Evolutionary conservation across 441 rosid species (phyloP).

Genomic region (Populus trichocarpa): DNA sequence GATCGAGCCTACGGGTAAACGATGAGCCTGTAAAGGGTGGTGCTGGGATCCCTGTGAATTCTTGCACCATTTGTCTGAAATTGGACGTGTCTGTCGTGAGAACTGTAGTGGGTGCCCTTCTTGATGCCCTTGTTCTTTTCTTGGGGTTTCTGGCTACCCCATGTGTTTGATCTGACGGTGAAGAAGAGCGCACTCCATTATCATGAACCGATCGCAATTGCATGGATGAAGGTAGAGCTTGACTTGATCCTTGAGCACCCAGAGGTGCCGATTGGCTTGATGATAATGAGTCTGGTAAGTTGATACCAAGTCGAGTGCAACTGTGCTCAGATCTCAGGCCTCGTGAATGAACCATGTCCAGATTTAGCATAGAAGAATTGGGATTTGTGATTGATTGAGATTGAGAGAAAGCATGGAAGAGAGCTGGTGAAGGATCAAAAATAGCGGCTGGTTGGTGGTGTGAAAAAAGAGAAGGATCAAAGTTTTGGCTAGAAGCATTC

Average conservation of each 20-base stretch:
- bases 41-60: slow-evolving; percentile 84
- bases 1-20: slow-evolving; percentile 60
- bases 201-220: slow-evolving; percentile 23
- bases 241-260: slow-evolving; percentile 26
- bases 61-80: slow-evolving; percentile 92
- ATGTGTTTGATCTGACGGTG: not conserved
- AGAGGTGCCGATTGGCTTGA: slow-evolving; percentile 19
- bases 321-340: slow-evolving; percentile 29
- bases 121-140: slow-evolving; percentile 83
- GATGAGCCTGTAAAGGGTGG: slow-evolving; percentile 66
- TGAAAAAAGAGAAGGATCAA: slow-evolving; percentile 24
- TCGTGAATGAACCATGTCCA: slow-evolving; percentile 24
- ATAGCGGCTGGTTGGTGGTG: slow-evolving; percentile 33
- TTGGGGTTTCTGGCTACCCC: slow-evolving; percentile 51
- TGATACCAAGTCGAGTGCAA: slow-evolving; percentile 19
- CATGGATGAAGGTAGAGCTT: slow-evolving; percentile 24
- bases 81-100: slow-evolving; percentile 88
- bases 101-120: slow-evolving; percentile 87
- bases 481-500: slow-evolving; percentile 29
- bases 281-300: slow-evolving; percentile 16
- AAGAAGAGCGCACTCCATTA: slow-evolving; percentile 19
- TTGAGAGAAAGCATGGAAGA: slow-evolving; percentile 35
- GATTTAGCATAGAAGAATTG: slow-evolving; percentile 29
- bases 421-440: slow-evolving; percentile 40
- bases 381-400: slow-evolving; percentile 29